These are phyloP conservation scores for Penicillium sp. DNA, from an alignment of 2,329 filamentous ascomycete species.

Conservation along the genomic window DNA sequence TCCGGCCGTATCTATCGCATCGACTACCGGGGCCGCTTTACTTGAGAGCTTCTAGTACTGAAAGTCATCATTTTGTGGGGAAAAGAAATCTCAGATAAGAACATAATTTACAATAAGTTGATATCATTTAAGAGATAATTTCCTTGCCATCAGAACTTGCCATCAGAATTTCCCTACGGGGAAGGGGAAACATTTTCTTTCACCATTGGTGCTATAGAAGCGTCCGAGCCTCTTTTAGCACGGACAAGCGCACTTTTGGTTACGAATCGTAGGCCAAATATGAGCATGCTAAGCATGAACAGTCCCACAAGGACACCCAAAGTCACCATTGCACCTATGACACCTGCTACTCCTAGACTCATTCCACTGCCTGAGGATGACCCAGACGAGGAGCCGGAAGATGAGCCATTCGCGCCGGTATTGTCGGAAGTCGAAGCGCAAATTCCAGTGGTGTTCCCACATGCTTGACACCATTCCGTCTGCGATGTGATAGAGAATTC, in stretches of 20 bases:
- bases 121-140: too few species aligned
- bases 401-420: neutral
- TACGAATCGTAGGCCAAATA: neutral
- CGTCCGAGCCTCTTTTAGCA: neutral
- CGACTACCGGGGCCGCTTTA: too few species aligned
- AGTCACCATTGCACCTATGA: neutral
- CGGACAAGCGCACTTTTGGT: neutral
- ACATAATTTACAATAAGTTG: too few species aligned
- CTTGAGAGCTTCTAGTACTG: too few species aligned
- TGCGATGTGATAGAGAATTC: neutral
- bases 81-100: too few species aligned
- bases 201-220: neutral
- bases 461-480: neutral
- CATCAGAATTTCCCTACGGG: too few species aligned
- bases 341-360: neutral
- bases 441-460: neutral
- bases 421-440: neutral
- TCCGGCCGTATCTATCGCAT: too few species aligned
- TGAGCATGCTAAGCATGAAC: neutral
- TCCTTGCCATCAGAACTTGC: too few species aligned
- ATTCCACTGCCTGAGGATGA: neutral
- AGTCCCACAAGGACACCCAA: neutral
- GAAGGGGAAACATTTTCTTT: too few species aligned
- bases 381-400: neutral
- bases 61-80: too few species aligned